phyloP scores from a whole-genome alignment of 371 early-diverging fungal genomes.

The Batrachochytrium dendrobatidis region DNA sequence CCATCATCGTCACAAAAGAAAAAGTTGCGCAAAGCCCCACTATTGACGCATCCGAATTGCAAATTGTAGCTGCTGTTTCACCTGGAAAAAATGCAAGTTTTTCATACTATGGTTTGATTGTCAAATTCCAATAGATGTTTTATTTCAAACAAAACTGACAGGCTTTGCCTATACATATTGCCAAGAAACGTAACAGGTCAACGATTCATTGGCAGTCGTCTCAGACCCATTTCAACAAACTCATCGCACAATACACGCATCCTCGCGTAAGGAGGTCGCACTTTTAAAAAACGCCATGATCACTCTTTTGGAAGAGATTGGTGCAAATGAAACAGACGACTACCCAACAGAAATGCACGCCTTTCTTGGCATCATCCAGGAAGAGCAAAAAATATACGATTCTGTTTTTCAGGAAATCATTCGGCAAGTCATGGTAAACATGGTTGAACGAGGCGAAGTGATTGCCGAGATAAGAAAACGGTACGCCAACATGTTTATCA shows the following conservation, averaged over 20 bases:
- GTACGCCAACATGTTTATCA: conserved; percentile 47
- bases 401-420: conserved; percentile 43
- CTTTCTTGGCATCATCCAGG: conserved; percentile 38
- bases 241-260: too few relatives aligned
- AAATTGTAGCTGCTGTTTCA: background rate
- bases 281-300: conserved; percentile 38
- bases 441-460: conserved; percentile 50
- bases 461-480: conserved; percentile 43
- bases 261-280: conserved; percentile 43
- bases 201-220: too few relatives aligned
- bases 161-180: too few relatives aligned
- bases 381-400: conserved; percentile 52
- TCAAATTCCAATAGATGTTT: background rate
- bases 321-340: conserved; percentile 27
- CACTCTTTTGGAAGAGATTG: conserved; percentile 32
- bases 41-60: background rate
- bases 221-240: too few relatives aligned
- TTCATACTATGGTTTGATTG: background rate
- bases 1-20: too few relatives aligned
- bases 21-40: background rate
- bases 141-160: conserved; percentile 3
- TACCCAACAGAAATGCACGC: conserved; percentile 49
- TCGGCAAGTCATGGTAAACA: conserved; percentile 47
- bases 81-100: background rate
- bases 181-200: too few relatives aligned